A percentile compares a stretch with the other conserved stretches of the same genome.
These are phyloP conservation scores for Cicer chorassanicum DNA, from an alignment of 306 rosid species.

Conservation along the genomic window DNA sequence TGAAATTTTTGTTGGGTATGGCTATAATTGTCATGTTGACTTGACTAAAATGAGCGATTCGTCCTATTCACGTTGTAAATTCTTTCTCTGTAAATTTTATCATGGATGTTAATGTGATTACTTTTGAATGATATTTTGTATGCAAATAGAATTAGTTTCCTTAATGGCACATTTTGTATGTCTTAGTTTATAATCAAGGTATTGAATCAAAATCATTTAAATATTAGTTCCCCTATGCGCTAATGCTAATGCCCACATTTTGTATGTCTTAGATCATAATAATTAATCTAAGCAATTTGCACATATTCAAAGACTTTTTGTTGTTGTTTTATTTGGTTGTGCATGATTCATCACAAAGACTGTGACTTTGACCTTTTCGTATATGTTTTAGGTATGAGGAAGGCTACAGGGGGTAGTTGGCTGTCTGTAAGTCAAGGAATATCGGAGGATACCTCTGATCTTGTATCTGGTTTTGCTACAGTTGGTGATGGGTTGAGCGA, in stretches of 20 bases:
- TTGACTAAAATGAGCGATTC: conserved; percentile 19
- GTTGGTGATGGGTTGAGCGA: conserved; percentile 94
- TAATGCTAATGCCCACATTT: neutral
- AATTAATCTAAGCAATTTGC: neutral
- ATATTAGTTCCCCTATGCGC: conserved; percentile 5
- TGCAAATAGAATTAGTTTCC: conserved; percentile 15
- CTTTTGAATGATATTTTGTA: conserved; percentile 24
- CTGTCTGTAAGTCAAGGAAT: conserved; percentile 95
- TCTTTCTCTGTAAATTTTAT: conserved; percentile 18
- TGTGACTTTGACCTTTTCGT: conserved; percentile 36
- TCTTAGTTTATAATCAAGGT: conserved; percentile 1
- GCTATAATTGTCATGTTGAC: neutral
- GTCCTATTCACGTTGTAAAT: conserved; percentile 1
- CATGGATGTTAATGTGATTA: conserved; percentile 36
- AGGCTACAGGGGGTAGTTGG: conserved; percentile 85
- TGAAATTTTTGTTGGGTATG: conserved; percentile 12
- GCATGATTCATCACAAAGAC: conserved; percentile 17
- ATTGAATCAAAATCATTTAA: conserved; percentile 4
- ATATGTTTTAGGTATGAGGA: conserved; percentile 73
- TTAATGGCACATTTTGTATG: conserved; percentile 19
- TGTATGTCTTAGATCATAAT: neutral
- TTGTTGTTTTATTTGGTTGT: conserved; percentile 24
- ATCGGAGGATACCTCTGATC: conserved; percentile 90
- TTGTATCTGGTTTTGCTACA: conserved; percentile 97
- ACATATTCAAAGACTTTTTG: neutral